Evolutionary conservation across 768 basidiomycete species (phyloP), one percentile per base, ranked within the genome.

Genomic region (Coprinellus micaceus): DNA sequence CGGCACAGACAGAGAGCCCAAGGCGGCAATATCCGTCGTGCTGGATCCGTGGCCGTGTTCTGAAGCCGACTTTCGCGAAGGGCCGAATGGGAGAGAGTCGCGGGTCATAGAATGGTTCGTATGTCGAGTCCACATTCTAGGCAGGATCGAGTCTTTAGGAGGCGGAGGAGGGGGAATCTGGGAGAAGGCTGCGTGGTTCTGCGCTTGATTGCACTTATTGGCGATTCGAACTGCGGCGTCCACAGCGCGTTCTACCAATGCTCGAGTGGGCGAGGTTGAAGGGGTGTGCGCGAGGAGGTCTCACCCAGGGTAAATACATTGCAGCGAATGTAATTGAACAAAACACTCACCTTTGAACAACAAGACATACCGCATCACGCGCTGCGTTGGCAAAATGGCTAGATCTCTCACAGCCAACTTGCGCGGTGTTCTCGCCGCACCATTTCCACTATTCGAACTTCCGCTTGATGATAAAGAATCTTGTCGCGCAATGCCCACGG

Each of bases 281-380:
- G 85, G 82, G 10, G 83, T 85, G 61, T 81, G 76, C 26, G 77
- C 69, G 21, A 86, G 70, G 12, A 87, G 71, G 62, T 84, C 85
- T 86, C 46, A 40, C 28, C 36, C 40, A 19, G 52, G 7, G 58
- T n/a, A 24, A 29, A 22, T 57, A 30, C 47, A 58, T 50, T 40
- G 41, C 44, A 36, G 19, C 24, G 30, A 13, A 25, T 39, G 45
- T 3, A 25, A 46, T 44, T 36, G 15, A 29, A n/a, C 22, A 45
- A 41, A 26, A 11, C 48, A 70, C 77, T 55, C 47, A 84, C 85
- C 84, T 70, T 73, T 74, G 59, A 81, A 88, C 40, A 86, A 69
- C 40, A 88, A 59, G 3, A 84, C 86, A 63, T 88, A 88, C 60
- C 86, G 75, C 73, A 80, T 82, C n/a, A 86, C 76, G 28, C 86